Percentiles rank a stretch among this genome's conserved stretches.
Evolutionary conservation across 352 stramenopile species (phyloP).

Genomic region (Globisporangium viniferum): DNA sequence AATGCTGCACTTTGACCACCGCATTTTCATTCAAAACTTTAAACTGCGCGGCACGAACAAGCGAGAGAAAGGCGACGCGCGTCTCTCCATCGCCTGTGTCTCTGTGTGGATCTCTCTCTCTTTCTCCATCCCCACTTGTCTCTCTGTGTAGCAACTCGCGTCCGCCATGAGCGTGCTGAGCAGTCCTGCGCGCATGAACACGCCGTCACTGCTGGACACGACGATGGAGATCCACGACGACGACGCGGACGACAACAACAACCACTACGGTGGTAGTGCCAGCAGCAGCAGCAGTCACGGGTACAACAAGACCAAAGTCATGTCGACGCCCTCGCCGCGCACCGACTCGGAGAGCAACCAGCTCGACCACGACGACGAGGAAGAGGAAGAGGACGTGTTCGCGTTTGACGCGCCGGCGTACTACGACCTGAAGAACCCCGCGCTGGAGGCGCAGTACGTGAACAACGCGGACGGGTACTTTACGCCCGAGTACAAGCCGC

Average conservation of each 20-base stretch:
- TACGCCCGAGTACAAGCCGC: constrained; percentile 14
- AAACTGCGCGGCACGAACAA: not conserved
- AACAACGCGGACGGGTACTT: constrained; percentile 88
- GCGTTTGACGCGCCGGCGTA: constrained; percentile 76
- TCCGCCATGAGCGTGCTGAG: not conserved
- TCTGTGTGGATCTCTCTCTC: not conserved
- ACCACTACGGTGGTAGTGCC: not conserved
- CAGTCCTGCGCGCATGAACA: constrained; percentile 4
- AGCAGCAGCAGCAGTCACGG: not conserved
- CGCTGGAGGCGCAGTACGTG: constrained; percentile 69
- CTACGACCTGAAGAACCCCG: constrained; percentile 78
- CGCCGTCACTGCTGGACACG: constrained; percentile 30
- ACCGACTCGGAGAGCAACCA: constrained; percentile 22
- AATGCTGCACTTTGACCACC: no score
- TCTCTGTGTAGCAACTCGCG: not conserved
- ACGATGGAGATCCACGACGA: constrained; percentile 35
- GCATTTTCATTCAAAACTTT: not conserved
- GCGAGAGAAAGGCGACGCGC: not conserved
- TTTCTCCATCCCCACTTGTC: not conserved
- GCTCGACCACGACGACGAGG: constrained; percentile 28
- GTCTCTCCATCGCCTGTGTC: not conserved
- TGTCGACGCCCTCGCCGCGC: constrained; percentile 10
- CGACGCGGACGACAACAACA: constrained; percentile 3
- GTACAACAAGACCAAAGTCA: constrained; percentile 3
- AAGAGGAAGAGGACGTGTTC: constrained; percentile 65